Conservation (phyloP, 2,329 filamentous ascomycete genomes). For the Stemphylium lycopersici region DNA sequence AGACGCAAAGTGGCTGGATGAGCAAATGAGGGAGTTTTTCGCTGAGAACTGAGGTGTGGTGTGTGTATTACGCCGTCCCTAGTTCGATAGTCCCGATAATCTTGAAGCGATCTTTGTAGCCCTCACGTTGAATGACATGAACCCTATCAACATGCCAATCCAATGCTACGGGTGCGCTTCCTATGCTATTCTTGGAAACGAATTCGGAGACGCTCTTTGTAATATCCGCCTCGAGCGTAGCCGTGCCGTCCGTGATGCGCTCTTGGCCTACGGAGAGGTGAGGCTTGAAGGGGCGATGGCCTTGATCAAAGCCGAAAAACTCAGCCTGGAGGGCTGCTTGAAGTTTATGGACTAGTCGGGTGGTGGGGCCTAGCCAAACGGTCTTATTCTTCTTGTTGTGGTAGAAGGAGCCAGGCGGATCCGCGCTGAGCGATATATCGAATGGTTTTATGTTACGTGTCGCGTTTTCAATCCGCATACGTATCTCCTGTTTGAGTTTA, state of each 20-base stretch:
- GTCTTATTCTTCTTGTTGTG: constrained; percentile 30
- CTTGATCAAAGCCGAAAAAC: constrained; percentile 31
- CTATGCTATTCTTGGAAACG: background rate
- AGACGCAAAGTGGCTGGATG: constrained; percentile 75
- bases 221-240: constrained; percentile 23
- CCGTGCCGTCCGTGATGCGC: constrained; percentile 12
- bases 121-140: constrained; percentile 36
- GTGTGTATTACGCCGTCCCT: constrained; percentile 1
- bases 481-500: constrained; percentile 27
- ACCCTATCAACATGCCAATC: constrained; percentile 36
- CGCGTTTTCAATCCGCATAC: constrained; percentile 27
- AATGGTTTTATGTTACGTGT: constrained; percentile 25
- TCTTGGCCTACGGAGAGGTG: constrained; percentile 39
- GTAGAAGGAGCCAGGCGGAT: constrained; percentile 25
- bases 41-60: constrained; percentile 23
- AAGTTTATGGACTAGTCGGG: constrained; percentile 21
- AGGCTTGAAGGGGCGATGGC: constrained; percentile 31
- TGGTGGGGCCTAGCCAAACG: constrained; percentile 33
- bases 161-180: constrained; percentile 12
- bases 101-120: constrained; percentile 33
- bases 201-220: constrained; percentile 17
- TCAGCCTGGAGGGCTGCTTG: constrained; percentile 35
- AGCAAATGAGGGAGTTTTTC: constrained; percentile 63
- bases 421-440: constrained; percentile 25
- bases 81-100: constrained; percentile 27